Conservation (phyloP, 139 green algal species). For the Micractinium conductrix region DNA sequence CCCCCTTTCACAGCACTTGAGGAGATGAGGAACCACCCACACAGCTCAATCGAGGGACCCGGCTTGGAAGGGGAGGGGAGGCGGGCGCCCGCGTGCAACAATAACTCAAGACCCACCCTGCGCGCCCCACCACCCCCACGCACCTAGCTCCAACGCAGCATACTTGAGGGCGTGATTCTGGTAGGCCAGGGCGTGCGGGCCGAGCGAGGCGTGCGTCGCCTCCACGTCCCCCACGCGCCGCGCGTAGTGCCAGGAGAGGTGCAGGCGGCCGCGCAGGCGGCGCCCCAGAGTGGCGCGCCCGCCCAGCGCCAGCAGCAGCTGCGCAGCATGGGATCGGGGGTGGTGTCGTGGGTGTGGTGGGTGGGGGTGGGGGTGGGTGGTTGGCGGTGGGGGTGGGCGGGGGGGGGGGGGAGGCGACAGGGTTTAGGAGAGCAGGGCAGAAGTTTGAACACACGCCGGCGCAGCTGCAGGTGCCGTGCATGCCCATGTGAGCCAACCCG, state of each 20-base stretch:
- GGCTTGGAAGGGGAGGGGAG: too few species aligned
- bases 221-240: conserved; percentile 28
- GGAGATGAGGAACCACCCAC: too few species aligned
- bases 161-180: conserved; percentile 18
- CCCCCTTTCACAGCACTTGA: too few species aligned
- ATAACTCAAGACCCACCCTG: too few species aligned
- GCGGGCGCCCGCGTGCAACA: too few species aligned
- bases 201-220: conserved; percentile 9
- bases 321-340: background rate
- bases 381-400: background rate
- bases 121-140: too few species aligned
- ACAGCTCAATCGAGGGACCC: too few species aligned
- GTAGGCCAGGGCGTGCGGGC: conserved; percentile 24
- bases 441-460: too few species aligned
- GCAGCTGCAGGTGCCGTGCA: too few species aligned
- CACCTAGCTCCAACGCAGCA: conserved; percentile 5
- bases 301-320: conserved; percentile 39
- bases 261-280: conserved; percentile 40
- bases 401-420: too few species aligned
- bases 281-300: conserved; percentile 3
- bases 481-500: too few species aligned
- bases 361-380: background rate
- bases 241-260: conserved; percentile 38
- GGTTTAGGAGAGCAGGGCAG: too few species aligned
- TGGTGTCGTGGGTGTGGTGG: background rate